Base-by-base conservation (phyloP, 129 eudicot species). In the Saposhnikovia divaricata region DNA sequence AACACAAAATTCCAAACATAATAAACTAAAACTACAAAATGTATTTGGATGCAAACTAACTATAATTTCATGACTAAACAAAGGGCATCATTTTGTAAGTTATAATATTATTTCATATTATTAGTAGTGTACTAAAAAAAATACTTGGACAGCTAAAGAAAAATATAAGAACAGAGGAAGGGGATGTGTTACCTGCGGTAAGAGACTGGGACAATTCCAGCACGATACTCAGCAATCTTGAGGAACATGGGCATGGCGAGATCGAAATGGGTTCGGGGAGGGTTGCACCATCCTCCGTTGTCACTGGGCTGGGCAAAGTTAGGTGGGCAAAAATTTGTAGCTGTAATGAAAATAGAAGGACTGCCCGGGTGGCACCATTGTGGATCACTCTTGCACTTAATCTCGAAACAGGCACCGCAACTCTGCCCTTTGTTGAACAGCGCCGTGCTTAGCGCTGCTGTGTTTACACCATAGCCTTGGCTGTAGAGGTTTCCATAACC, bases 191-290 rank as follows among this genome's bases (percentile, higher is more conserved):
- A 93, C 98, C 96, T 75, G 90, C 98, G 98, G 85, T 75, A 93
- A 11, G 84, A 77, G n/a, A 93, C 96, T 38, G 96, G 98, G 31
- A 93, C 98, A n/a, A 93, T 93, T 81, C 98, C 98, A 59, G 98
- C 98, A 2, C 92, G 93, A 81, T 93, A 93, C 85, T 91, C 81
- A 0, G 98, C 98, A 69, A 93, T 85, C 84, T 85, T 87, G 78
- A 90, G 98, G 77, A 93, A 93, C 98, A 93, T 89, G 11, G 98
- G 96, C 98, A 90, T 90, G 18, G 98, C 92, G 31, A 93, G 96
- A 78, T 93, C 98, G 72, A 93, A 93, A 65, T 93, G 98, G 1
- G 93, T 80, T 28, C 96, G 89, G 50, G 96, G 98, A 45, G 96
- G 98, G 89, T 93, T 93, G 79, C 96, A 91, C 96, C 98, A 93